A percentile compares a stretch with the other conserved stretches of the same genome.
These are phyloP conservation scores for Puccinellia tenuiflora DNA, from an alignment of 176 grass and related monocot genomes.

Conservation along the genomic window DNA sequence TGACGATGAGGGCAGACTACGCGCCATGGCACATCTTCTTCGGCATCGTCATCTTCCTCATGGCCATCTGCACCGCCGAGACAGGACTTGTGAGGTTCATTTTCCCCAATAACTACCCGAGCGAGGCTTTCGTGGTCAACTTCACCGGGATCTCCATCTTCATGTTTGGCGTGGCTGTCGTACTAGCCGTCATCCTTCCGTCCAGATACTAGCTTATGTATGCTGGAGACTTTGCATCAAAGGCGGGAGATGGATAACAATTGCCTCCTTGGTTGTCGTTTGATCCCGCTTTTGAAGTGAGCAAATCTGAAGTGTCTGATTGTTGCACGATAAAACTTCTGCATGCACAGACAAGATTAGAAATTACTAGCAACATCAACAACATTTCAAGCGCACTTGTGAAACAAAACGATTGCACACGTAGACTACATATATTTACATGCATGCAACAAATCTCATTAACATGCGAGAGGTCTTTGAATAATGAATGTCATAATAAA, in stretches of 20 bases:
- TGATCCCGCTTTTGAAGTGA: not conserved
- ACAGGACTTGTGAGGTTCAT: slow-evolving; percentile 23
- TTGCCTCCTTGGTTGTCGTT: not conserved
- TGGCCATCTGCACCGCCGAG: slow-evolving; percentile 36
- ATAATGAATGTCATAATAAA: too few relatives aligned
- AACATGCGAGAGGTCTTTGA: not conserved
- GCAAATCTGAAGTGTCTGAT: not conserved
- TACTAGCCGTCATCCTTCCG: slow-evolving; percentile 32
- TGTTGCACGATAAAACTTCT: not conserved
- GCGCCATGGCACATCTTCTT: slow-evolving; percentile 56
- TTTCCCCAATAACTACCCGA: not conserved
- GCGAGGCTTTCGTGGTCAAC: slow-evolving; percentile 30
- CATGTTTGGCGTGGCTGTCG: slow-evolving; percentile 25
- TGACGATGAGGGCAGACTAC: slow-evolving; percentile 54
- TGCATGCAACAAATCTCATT: not conserved
- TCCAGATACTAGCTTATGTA: slow-evolving; percentile 30
- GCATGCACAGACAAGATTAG: not conserved
- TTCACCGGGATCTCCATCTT: slow-evolving; percentile 33
- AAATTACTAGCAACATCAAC: not conserved
- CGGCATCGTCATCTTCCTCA: slow-evolving; percentile 46
- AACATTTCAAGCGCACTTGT: not conserved
- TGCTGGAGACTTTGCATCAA: not conserved
- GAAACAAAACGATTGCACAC: not conserved
- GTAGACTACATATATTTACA: not conserved
- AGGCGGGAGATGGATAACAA: not conserved